Evolutionary conservation across 768 basidiomycete genomes (phyloP), one percentile per base, ranked within the genome.

Genomic region (Lactarius sanguifluus): DNA sequence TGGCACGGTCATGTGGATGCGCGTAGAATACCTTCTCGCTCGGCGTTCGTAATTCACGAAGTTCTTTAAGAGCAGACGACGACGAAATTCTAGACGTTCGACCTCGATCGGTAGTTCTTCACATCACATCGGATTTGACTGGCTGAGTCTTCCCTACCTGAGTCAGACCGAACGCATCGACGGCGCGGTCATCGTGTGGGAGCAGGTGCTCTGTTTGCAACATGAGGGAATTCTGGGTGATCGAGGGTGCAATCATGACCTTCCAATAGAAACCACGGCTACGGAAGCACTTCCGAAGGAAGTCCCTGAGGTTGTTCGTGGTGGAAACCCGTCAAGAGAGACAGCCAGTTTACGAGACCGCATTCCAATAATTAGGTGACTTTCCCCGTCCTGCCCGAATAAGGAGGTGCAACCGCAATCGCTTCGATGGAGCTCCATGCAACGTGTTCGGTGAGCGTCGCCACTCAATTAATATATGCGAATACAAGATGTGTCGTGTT

Each of bases 101-200:
- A 64, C 32, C 66, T 38, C 30, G 36, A 45, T 59, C 62, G 62
- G 66, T 55, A 45, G 30, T 66, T 67, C 62, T 67, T 56, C 62
- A 34, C 62, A 59, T 56, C 62, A 34, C 62, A 47, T 64, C 41
- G 40, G 66, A 55, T 36, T 43, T 20, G 52, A 45, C 32, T 59
- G 50, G 38, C 57, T 59, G 47, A 55, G 66, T 59, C 50, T 64
- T 67, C 62, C 63, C 61, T 23, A 56, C 66, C 36, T 59, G 32
- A 62, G 63, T 58, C 61, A 57, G 57, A 54, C 40, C 15, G 62
- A 55, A 63, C 50, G 40, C 41, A 36, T 63, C 43, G 43, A 55
- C 57, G 41, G 50, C 52, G 25, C 50, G 66, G 58, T 38, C 50
- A 36, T 59, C 62, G 15, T 63, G 57, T 56, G 62, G 30, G 57